Evolutionary conservation across 306 rosid genomes (phyloP), one percentile per base, ranked within the genome.

Genomic region (Oemleria cerasiformis): DNA sequence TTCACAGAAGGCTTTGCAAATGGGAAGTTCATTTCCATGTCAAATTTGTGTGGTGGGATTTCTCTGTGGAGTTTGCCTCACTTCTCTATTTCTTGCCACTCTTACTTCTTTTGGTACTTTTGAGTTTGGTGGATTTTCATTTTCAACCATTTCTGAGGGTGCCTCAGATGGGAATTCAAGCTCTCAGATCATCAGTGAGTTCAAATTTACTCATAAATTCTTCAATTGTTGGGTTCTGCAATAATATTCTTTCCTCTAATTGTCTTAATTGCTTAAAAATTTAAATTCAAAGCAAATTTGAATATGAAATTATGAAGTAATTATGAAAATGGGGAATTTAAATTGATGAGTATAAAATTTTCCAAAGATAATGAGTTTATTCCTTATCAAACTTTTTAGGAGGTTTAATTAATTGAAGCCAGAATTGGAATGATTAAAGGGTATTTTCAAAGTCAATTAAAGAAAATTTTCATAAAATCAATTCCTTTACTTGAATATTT

Each of bases 21-120:
- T 91, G 88, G 94, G 94, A 13, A 91, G 70, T 64, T 91, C 96
- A 15, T 90, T 90, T 70, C 82, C 92, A 13, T 93, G 98, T 60
- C 96, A 89, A 81, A 83, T 91, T 71, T 93, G 98, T 84, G 97
- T 87, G 58, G 86, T 86, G 74, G 98, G 98, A 36, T 87, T 93
- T 83, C 91, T 93, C 1, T 84, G 88, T 60, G 98, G 98, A 67
- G 80, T 93, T 30, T 88, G 98, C 69, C 84, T 93, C 17, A 81
- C 97, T 40, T 78, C 87, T 79, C 71, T 93, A 49, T 86, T 91
- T 78, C 60, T 91, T 70, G 96, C 97, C 68, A 81, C 92, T 75
- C 82, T 93, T 43, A 84, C 98, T 70, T 90, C 98, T 16, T 73
- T 90, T 67, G 89, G 86, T 7, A 50, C 89, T 60, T 81, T 87